phyloP scores from a whole-genome alignment of 1,284 basidiomycete genomes.

The Schizophyllum commune region DNA sequence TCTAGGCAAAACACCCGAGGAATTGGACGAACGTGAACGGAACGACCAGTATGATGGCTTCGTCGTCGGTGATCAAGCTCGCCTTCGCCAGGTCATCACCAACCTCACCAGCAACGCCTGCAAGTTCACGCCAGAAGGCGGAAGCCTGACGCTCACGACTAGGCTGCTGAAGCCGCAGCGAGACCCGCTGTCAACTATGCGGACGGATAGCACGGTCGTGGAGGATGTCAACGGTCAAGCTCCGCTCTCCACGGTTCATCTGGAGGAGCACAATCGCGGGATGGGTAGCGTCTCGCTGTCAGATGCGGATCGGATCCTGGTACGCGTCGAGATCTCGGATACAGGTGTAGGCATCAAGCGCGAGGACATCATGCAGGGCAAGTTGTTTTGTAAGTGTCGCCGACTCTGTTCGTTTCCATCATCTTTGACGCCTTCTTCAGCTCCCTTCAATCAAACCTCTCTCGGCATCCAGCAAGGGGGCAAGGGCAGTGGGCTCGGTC shows the following conservation, averaged over 20 bases:
- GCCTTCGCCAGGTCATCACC: conserved; percentile 73
- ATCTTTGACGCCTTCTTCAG: not conserved
- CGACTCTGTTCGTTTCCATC: not conserved
- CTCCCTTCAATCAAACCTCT: conserved; percentile 13
- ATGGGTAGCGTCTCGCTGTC: not conserved
- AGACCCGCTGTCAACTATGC: conserved; percentile 5
- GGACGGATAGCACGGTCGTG: conserved; percentile 4
- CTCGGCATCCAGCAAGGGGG: conserved; percentile 13
- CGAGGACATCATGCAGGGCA: conserved; percentile 11
- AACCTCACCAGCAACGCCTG: conserved; percentile 67
- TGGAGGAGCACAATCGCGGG: not conserved
- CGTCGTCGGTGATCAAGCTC: conserved; percentile 74
- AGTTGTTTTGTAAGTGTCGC: conserved; percentile 11
- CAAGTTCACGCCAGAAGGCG: conserved; percentile 75
- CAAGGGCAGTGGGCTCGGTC: conserved; percentile 13
- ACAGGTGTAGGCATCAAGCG: conserved; percentile 11
- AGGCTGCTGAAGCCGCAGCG: conserved; percentile 42
- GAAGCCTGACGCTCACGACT: conserved; percentile 55
- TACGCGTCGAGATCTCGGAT: conserved; percentile 11
- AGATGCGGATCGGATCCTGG: conserved; percentile 1
- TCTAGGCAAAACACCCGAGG: conserved; percentile 36
- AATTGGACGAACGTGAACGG: conserved; percentile 31
- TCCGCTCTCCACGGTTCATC: not conserved
- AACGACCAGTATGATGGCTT: conserved; percentile 49
- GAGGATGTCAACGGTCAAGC: not conserved